phyloP scores from a whole-genome alignment of 1,139 yeast genomes.

The Blastobotrys arbuscula region DNA sequence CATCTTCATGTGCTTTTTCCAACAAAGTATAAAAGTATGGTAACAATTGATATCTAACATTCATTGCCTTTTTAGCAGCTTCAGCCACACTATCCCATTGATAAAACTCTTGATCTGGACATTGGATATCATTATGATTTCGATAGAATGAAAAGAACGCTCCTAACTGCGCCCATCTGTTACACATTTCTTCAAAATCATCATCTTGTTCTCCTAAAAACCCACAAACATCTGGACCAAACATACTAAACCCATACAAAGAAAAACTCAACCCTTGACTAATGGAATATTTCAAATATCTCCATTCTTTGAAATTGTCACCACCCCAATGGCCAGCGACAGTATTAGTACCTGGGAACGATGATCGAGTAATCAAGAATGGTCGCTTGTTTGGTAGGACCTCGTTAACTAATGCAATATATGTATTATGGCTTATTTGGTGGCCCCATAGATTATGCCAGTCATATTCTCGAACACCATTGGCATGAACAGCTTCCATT shows the following conservation, averaged over 20 bases:
- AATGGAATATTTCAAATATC: conserved; percentile 16
- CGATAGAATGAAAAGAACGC: conserved; percentile 22
- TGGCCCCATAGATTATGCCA: conserved; percentile 21
- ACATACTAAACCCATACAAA: conserved; percentile 21
- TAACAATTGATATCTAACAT: conserved; percentile 18
- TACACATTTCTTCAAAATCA: conserved; percentile 20
- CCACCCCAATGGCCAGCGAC: conserved; percentile 25
- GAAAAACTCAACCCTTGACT: conserved; percentile 19
- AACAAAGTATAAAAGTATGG: conserved; percentile 21
- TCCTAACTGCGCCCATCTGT: conserved; percentile 21
- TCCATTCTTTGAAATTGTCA: conserved; percentile 22
- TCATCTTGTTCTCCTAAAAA: conserved; percentile 10
- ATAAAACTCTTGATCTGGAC: conserved; percentile 18
- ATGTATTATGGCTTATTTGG: conserved; percentile 17
- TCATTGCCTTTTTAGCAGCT: conserved; percentile 17
- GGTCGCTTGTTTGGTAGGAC: conserved; percentile 20
- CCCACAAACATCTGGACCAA: conserved; percentile 23
- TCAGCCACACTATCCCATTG: conserved; percentile 17
- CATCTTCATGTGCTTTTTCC: conserved; percentile 16
- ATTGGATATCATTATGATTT: conserved; percentile 17
- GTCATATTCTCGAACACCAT: conserved; percentile 35
- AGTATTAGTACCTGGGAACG: conserved; percentile 21
- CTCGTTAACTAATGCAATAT: conserved; percentile 11
- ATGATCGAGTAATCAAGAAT: conserved; percentile 20
- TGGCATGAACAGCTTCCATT: conserved; percentile 34